These are phyloP conservation scores for Inga leiocalycina DNA, from an alignment of 306 rosid genomes.

Conservation along the genomic window DNA sequence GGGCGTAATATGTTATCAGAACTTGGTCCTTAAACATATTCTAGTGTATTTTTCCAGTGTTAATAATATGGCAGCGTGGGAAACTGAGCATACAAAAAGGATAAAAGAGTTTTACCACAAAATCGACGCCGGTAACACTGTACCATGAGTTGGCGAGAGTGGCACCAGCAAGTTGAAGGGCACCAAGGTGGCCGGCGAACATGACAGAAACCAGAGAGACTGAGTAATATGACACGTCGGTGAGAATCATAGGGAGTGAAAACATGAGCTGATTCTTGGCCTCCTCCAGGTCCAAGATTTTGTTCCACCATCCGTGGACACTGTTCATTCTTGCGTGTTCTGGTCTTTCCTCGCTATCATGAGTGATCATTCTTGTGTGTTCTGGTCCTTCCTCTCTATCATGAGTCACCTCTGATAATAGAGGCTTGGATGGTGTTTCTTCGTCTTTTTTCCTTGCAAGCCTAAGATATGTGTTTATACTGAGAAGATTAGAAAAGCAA, in stretches of 20 bases:
- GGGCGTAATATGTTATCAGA: not conserved
- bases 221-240: conserved; percentile 56
- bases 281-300: conserved; percentile 61
- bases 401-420: conserved; percentile 1
- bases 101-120: conserved; percentile 47
- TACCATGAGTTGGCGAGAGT: conserved; percentile 85
- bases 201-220: conserved; percentile 76
- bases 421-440: conserved; percentile 13
- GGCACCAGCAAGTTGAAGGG: conserved; percentile 78
- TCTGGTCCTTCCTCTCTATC: no score
- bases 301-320: conserved; percentile 49
- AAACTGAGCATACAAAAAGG: not conserved
- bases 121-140: conserved; percentile 63
- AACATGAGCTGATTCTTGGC: conserved; percentile 54
- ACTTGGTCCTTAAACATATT: not conserved
- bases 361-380: not conserved
- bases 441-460: not conserved
- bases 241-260: conserved; percentile 78
- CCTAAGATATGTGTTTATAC: no score
- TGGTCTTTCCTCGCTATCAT: not conserved
- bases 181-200: conserved; percentile 90
- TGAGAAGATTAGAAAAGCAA: no score
- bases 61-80: not conserved
- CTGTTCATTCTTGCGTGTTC: not conserved
- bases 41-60: not conserved